A percentile compares a stretch with the other conserved stretches of the same genome.
Conservation (phyloP, 192 early-diverging fungal species). For the Piromyces finnis region DNA sequence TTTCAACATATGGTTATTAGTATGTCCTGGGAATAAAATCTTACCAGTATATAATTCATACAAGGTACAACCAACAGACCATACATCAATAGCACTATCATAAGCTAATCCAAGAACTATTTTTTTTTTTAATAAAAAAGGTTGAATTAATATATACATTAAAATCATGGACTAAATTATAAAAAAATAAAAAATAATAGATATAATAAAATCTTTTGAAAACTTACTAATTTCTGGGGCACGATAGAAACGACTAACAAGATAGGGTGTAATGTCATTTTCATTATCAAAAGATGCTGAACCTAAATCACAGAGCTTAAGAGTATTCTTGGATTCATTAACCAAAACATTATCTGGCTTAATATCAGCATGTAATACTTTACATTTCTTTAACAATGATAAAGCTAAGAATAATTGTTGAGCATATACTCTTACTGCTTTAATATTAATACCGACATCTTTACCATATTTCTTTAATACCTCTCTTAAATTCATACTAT, state of each 20-base stretch:
- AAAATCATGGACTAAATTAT: no score
- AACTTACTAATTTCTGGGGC: slow-evolving; percentile 85
- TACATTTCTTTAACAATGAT: slow-evolving; percentile 60
- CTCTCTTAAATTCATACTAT: slow-evolving; percentile 78
- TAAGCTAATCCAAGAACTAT: slow-evolving; percentile 76
- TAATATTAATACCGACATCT: slow-evolving; percentile 79
- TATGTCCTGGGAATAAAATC: slow-evolving; percentile 82
- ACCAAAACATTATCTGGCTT: slow-evolving; percentile 97
- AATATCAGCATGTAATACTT: slow-evolving; percentile 86
- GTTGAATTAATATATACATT: no score
- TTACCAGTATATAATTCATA: slow-evolving; percentile 92
- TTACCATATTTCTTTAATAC: slow-evolving; percentile 90
- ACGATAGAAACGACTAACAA: slow-evolving; percentile 89
- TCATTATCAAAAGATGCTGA: slow-evolving; percentile 73
- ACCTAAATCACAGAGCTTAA: slow-evolving; percentile 90
- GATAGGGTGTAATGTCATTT: slow-evolving; percentile 87
- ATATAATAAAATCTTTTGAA: background rate
- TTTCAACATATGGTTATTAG: slow-evolving; percentile 91
- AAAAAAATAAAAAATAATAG: background rate
- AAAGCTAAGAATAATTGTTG: slow-evolving; percentile 76
- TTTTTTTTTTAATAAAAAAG: no score
- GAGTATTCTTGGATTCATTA: slow-evolving; percentile 47
- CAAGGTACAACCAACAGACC: slow-evolving; percentile 85
- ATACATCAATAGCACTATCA: slow-evolving; percentile 78
- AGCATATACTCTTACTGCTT: slow-evolving; percentile 79